A percentile compares a stretch with the other conserved stretches of the same genome.
These are phyloP conservation scores for Meyerozyma carpophila DNA, from an alignment of 1,139 yeast genomes.

Conservation along the genomic window DNA sequence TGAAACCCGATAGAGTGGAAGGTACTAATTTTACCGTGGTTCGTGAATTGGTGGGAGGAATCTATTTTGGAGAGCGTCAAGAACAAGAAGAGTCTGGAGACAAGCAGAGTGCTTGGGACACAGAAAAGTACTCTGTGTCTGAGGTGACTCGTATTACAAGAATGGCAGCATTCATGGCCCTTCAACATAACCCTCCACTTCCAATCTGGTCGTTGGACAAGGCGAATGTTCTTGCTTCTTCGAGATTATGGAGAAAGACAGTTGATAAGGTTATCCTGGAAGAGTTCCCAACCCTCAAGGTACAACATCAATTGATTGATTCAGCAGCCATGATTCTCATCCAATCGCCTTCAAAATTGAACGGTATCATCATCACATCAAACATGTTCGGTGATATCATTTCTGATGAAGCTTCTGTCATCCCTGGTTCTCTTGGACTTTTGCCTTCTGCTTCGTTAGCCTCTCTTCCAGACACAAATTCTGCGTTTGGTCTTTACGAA, in stretches of 20 bases:
- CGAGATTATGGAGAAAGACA: slow-evolving; percentile 92
- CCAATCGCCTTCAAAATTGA: slow-evolving; percentile 81
- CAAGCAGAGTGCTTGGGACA: slow-evolving; percentile 73
- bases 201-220: slow-evolving; percentile 96
- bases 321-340: slow-evolving; percentile 97
- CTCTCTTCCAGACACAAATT: slow-evolving; percentile 88
- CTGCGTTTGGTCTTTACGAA: slow-evolving; percentile 93
- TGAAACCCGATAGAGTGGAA: slow-evolving; percentile 73
- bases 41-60: slow-evolving; percentile 96
- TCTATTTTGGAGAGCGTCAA: slow-evolving; percentile 90
- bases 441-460: slow-evolving; percentile 96
- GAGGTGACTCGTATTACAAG: slow-evolving; percentile 94
- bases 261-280: slow-evolving; percentile 77
- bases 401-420: slow-evolving; percentile 95
- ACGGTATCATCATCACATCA: slow-evolving; percentile 86
- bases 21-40: slow-evolving; percentile 93
- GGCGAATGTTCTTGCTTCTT: slow-evolving; percentile 94
- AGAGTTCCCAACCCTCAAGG: slow-evolving; percentile 82
- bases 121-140: slow-evolving; percentile 82
- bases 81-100: slow-evolving; percentile 82
- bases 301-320: slow-evolving; percentile 93
- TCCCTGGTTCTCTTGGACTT: slow-evolving; percentile 94
- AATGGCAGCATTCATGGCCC: slow-evolving; percentile 96
- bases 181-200: slow-evolving; percentile 87
- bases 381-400: slow-evolving; percentile 98